Base-by-base conservation (phyloP, 257 asterid genomes). In the Ilex asprella region DNA sequence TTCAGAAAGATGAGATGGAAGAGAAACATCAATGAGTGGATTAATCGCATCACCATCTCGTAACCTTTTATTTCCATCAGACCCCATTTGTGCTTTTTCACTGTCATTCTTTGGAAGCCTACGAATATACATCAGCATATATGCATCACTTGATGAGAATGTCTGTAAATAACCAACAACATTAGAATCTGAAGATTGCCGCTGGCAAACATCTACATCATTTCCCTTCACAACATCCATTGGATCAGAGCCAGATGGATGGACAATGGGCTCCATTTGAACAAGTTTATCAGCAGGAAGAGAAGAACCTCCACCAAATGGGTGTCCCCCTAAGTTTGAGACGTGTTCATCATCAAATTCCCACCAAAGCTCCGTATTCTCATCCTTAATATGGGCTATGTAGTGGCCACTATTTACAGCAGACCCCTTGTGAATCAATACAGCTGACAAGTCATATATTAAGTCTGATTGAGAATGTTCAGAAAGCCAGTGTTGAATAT, bases 361-460 rank as follows among this genome's bases (percentile, higher is more conserved):
- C 99, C 99, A 92, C 99, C 99, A 92, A 71, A 79, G 85, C 67
- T 82, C 89, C 49, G 88, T 79, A 73, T 85, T 85, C 62, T 79
- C 84, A 66, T 92, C 94, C 94, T 79, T 92, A 72, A 92, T 79
- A 74, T 89, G 91, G 54, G 97, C 99, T 47, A 88, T 78, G 71
- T 92, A 92, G 59, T 92, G 99, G 73, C 99, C 99, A 79, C 95
- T 89, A 69, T 87, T 85, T 67, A 80, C 99, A 70, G 97, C 97
- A 65, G 97, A 72, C 52, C 99, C 99, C 80, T 87, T 92, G 88
- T 92, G 99, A 75, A 92, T 82, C 79, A 92, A 79, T n/a, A 92
- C 82, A 72, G 99, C 99, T 65, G 99, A 86, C 82, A 92, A 78
- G 71, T 92, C 95, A 72, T 86, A 92, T 43, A 87, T 67, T 69